Percentiles rank a stretch among this genome's conserved stretches.
phyloP scores from a whole-genome alignment of 768 basidiomycete species.

The Podaxis sp. region DNA sequence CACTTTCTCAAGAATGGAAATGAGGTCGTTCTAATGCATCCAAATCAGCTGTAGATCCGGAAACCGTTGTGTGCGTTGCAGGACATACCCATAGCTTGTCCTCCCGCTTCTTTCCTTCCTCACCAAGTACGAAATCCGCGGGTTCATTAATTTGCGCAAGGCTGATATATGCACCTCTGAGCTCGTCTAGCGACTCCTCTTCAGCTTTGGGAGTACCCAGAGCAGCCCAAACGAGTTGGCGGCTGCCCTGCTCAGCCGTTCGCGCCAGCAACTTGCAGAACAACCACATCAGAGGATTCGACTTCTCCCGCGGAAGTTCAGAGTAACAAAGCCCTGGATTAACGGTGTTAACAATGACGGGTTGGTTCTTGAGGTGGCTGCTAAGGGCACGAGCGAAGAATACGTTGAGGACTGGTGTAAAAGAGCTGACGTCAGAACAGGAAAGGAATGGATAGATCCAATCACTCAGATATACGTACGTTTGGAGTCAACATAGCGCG shows the following conservation, averaged over 20 bases:
- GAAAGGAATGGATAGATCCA: not conserved
- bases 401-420: slow-evolving; percentile 35
- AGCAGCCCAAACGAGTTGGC: slow-evolving; percentile 32
- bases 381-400: slow-evolving; percentile 38
- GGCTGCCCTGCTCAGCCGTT: slow-evolving; percentile 37
- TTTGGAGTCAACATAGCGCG: slow-evolving; percentile 32
- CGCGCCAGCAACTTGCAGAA: slow-evolving; percentile 27
- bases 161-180: slow-evolving; percentile 30
- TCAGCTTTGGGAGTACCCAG: slow-evolving; percentile 19
- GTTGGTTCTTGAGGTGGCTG: slow-evolving; percentile 25
- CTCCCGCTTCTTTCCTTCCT: slow-evolving; percentile 24
- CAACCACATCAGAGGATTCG: not conserved
- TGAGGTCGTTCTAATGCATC: slow-evolving; percentile 2
- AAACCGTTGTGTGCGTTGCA: not conserved
- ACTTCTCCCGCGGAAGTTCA: slow-evolving; percentile 23
- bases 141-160: slow-evolving; percentile 25
- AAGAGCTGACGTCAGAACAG: not conserved
- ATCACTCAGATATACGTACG: slow-evolving; percentile 21
- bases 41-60: not conserved
- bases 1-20: not conserved
- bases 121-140: slow-evolving; percentile 27
- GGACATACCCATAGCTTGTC: slow-evolving; percentile 29
- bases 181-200: not conserved
- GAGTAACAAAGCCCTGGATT: slow-evolving; percentile 45
- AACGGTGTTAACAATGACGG: slow-evolving; percentile 35